Base-by-base conservation (phyloP, 2,329 filamentous ascomycete genomes). In the Blumeria hordei region DNA sequence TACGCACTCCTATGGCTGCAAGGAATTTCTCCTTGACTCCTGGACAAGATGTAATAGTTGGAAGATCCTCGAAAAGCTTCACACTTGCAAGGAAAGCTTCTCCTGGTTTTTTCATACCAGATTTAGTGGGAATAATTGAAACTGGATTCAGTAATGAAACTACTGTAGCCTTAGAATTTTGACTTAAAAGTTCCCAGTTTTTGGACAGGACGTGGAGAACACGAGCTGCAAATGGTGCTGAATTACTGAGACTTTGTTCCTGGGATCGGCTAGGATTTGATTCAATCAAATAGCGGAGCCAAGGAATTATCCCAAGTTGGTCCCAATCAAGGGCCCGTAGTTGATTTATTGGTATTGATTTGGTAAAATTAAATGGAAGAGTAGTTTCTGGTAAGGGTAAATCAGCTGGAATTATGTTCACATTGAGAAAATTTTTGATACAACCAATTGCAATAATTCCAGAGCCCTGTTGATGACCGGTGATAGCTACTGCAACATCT, bases 61-160 rank as follows among this genome's bases (percentile, higher is more conserved):
- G 88, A 14, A 98, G 72, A 65, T 98, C 92, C 58, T 95, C 88
- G 63, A 98, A 98, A 0, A 98, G 72, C 65, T 87, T 92, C 39
- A 98, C 92, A n/a, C 79, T 83, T 1, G 85, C 80, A 64, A 98
- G 95, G 67, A 95, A 98, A 0, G 92, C 81, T 60, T 96, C 88
- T 3, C 72, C 70, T 4, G 92, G 92, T 60, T 77, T 84, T 61
- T 74, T 83, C 88, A 98, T 93, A 7, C 92, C 92, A 60, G 81
- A 69, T 65, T 87, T 95, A 0, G 92, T 96, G 0, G 92, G 92
- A 64, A 98, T 85, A 33, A 94, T 76, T 0, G 86, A 76, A 53
- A 83, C 74, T 1, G 74, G 70, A 54, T 79, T 75, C 3, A 96
- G 70, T 4, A 87, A 68, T 14, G 75, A 71, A 7, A 77, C 69